phyloP scores from a whole-genome alignment of 305 asterid species.

The Caryopteris hybrid region DNA sequence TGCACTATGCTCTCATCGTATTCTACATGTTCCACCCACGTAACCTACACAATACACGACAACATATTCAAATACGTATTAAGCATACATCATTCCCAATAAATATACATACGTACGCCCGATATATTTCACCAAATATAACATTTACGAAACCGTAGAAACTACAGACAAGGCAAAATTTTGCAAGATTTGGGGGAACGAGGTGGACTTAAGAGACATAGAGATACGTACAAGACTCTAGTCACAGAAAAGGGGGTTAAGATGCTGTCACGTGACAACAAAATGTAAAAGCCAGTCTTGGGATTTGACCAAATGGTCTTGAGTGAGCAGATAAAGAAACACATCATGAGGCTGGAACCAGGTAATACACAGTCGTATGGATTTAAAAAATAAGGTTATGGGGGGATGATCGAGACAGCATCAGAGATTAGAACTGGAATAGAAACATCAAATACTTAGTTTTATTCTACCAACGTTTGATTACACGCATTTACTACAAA shows the following conservation, averaged over 20 bases:
- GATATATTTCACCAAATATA: neutral
- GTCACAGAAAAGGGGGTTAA: constrained; percentile 16
- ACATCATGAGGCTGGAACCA: constrained; percentile 55
- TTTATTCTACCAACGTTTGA: constrained; percentile 38
- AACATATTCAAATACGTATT: neutral
- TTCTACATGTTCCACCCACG: constrained; percentile 93
- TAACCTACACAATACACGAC: constrained; percentile 44
- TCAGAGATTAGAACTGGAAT: constrained; percentile 56
- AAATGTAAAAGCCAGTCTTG: constrained; percentile 31
- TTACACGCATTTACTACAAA: constrained; percentile 26
- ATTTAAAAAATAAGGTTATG: neutral
- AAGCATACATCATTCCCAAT: no score
- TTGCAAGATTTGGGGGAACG: constrained; percentile 82
- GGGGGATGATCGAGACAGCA: constrained; percentile 38
- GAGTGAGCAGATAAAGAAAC: constrained; percentile 34
- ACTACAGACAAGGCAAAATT: constrained; percentile 19
- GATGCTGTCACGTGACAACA: constrained; percentile 55
- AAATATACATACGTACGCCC: no score
- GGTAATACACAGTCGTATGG: constrained; percentile 34
- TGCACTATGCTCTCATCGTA: constrained; percentile 76
- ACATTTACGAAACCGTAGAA: neutral
- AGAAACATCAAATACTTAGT: constrained; percentile 66
- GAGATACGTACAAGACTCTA: constrained; percentile 4
- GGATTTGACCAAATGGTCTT: constrained; percentile 47
- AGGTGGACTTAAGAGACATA: constrained; percentile 31